A percentile compares a stretch with the other conserved stretches of the same genome.
Evolutionary conservation across 108 stramenopile genomes (phyloP).

Genomic region (Nitzschia inconspicua): DNA sequence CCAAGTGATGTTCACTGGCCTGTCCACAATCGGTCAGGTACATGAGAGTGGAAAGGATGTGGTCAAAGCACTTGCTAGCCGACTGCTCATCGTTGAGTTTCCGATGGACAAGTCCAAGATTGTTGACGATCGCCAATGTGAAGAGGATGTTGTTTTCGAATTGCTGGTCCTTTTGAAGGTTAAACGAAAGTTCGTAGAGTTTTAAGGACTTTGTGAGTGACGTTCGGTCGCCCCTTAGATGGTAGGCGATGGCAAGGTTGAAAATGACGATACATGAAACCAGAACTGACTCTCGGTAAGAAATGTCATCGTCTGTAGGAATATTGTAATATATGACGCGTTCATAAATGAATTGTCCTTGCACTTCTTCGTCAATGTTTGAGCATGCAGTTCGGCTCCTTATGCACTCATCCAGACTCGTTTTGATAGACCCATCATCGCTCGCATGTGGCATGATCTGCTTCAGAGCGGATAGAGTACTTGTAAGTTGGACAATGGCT

Average conservation of each 20-base stretch:
- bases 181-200: constrained; percentile 24
- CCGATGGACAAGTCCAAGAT: constrained; percentile 31
- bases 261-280: constrained; percentile 20
- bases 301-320: no score
- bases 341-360: no score
- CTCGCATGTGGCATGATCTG: no score
- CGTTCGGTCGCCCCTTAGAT: constrained; percentile 17
- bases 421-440: no score
- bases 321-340: no score
- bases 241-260: constrained; percentile 27
- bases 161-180: constrained; percentile 12
- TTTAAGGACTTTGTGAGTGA: constrained; percentile 22
- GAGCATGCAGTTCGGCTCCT: no score
- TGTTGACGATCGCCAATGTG: constrained; percentile 33
- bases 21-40: constrained; percentile 20
- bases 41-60: constrained; percentile 28
- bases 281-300: no score
- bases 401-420: no score
- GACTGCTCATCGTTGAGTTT: constrained; percentile 14
- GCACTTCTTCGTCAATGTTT: no score
- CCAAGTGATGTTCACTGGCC: neutral
- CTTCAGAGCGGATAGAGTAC: constrained; percentile 8
- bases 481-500: constrained; percentile 16
- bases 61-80: constrained; percentile 20
- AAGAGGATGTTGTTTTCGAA: constrained; percentile 12